phyloP scores from a whole-genome alignment of 2,329 filamentous ascomycete species.

The Phyllosticta citrichinensis region DNA sequence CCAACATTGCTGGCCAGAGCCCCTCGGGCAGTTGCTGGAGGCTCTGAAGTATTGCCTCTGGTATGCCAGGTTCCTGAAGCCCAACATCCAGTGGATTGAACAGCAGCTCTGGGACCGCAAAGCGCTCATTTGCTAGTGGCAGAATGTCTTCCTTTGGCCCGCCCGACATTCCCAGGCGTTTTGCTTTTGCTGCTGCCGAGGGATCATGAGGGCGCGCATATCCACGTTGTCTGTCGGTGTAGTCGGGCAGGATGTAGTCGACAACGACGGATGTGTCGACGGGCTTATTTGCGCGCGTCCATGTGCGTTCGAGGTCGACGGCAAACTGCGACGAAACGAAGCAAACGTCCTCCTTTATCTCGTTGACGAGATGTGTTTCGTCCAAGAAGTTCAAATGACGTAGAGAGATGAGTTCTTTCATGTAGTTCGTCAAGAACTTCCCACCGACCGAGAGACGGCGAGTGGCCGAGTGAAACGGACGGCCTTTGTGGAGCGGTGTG shows the following conservation, averaged over 20 bases:
- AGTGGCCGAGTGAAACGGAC: conserved; percentile 68
- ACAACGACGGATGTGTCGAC: conserved; percentile 53
- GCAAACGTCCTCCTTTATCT: conserved; percentile 86
- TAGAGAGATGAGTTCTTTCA: conserved; percentile 80
- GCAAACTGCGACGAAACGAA: conserved; percentile 73
- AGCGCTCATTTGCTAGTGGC: conserved; percentile 84
- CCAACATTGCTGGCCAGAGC: conserved; percentile 71
- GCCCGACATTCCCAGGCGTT: conserved; percentile 37
- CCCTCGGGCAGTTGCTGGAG: conserved; percentile 67
- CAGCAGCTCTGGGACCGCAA: conserved; percentile 77
- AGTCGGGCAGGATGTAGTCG: conserved; percentile 88
- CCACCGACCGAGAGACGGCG: conserved; percentile 84
- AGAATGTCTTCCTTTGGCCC: conserved; percentile 63
- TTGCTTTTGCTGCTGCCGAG: conserved; percentile 44
- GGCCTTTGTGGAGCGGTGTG: conserved; percentile 73
- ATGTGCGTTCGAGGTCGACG: conserved; percentile 67
- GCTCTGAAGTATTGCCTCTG: conserved; percentile 73
- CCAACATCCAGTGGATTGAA: conserved; percentile 83
- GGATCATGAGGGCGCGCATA: conserved; percentile 71
- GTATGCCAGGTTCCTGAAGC: conserved; percentile 70
- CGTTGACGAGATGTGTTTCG: conserved; percentile 85
- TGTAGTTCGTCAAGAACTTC: conserved; percentile 84
- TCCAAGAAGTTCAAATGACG: conserved; percentile 94
- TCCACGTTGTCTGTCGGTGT: conserved; percentile 53
- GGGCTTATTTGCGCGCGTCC: conserved; percentile 52